A percentile compares a stretch with the other conserved stretches of the same genome.
phyloP scores from a whole-genome alignment of 2,329 filamentous ascomycete genomes.

The Xylaria sp. region DNA sequence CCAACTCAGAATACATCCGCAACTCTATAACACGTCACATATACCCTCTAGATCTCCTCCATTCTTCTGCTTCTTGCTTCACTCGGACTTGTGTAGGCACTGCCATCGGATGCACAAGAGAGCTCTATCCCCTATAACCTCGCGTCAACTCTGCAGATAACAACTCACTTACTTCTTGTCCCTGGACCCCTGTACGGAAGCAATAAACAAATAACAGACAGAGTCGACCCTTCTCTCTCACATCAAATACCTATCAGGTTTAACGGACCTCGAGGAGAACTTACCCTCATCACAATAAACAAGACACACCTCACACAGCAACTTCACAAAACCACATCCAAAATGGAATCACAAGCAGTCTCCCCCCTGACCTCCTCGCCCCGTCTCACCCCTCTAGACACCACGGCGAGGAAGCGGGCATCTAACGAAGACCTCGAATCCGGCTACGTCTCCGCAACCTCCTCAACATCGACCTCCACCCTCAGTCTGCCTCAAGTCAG shows the following conservation, averaged over 20 bases:
- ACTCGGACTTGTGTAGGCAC: not conserved
- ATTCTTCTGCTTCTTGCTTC: not conserved
- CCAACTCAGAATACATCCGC: not conserved
- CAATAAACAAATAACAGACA: not conserved
- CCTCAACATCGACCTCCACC: constrained; percentile 57
- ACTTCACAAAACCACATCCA: constrained; percentile 2
- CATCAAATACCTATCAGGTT: not conserved
- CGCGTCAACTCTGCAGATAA: not conserved
- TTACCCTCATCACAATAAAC: not conserved
- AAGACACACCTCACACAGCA: not conserved
- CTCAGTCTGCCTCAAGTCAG: constrained; percentile 66
- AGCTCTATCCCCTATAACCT: not conserved
- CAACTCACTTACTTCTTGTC: not conserved
- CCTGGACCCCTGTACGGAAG: not conserved
- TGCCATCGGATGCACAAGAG: not conserved
- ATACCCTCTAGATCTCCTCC: not conserved
- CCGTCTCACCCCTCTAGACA: constrained; percentile 33
- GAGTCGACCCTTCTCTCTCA: not conserved
- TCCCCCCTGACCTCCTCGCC: constrained; percentile 39
- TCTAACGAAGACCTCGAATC: constrained; percentile 60
- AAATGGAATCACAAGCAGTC: constrained; percentile 32
- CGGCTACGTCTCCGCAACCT: constrained; percentile 68
- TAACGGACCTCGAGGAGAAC: not conserved
- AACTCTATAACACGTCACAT: constrained; percentile 1
- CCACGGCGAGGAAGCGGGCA: constrained; percentile 35